Conservation (phyloP, 495 filamentous ascomycete species). For the Tuber microsphaerosporum region DNA sequence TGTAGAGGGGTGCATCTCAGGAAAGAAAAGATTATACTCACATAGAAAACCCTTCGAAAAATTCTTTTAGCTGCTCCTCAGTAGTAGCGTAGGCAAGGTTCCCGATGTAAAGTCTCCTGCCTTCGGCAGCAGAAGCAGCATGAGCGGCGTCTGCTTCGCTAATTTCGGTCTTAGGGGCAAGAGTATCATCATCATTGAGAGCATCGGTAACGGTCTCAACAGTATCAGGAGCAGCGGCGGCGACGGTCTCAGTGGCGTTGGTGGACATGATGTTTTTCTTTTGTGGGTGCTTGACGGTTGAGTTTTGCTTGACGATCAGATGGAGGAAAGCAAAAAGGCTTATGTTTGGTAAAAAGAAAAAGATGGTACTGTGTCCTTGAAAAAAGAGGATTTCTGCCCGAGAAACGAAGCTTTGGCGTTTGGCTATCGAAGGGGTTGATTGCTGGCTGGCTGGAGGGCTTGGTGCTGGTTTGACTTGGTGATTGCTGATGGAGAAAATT, state of each 20-base stretch:
- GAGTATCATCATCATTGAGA: conserved; percentile 66
- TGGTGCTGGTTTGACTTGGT: conserved; percentile 1
- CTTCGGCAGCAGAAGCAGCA: conserved; percentile 92
- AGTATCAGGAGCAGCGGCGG: conserved; percentile 46
- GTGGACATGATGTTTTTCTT: conserved; percentile 52
- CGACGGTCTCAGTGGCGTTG: conserved; percentile 50
- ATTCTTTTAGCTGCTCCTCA: conserved; percentile 98
- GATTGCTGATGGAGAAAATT: conserved; percentile 2
- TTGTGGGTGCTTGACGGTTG: conserved; percentile 25
- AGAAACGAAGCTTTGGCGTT: conserved; percentile 42
- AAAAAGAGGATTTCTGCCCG: conserved; percentile 38
- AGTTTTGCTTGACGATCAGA: conserved; percentile 13
- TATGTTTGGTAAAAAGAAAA: conserved; percentile 24
- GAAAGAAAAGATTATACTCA: conserved; percentile 52
- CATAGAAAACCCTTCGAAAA: conserved; percentile 97
- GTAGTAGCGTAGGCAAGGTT: conserved; percentile 99
- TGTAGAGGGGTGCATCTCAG: not conserved
- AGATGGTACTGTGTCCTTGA: conserved; percentile 27
- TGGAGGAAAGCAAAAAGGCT: not conserved
- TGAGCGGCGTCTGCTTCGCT: conserved; percentile 59
- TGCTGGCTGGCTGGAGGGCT: conserved; percentile 5
- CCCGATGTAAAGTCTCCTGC: conserved; percentile 97
- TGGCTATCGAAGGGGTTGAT: conserved; percentile 1
- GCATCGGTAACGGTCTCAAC: conserved; percentile 79
- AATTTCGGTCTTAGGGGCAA: conserved; percentile 50